Percentiles rank a stretch among this genome's conserved stretches.
These are phyloP conservation scores for Tulasnella sp. DNA, from an alignment of 768 basidiomycete species.

Conservation along the genomic window DNA sequence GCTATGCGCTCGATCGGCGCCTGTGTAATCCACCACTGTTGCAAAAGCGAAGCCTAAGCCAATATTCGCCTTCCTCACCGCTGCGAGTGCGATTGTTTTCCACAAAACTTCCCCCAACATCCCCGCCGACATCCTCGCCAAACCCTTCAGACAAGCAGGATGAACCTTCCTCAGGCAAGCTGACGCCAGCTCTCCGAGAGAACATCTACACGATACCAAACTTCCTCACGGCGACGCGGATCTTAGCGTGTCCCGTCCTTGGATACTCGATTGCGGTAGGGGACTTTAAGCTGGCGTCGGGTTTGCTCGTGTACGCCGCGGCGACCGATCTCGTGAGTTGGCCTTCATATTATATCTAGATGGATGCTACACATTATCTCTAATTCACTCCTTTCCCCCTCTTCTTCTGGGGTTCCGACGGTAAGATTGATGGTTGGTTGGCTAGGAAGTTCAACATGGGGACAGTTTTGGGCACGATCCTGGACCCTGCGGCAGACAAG, in stretches of 20 bases:
- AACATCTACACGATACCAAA: constrained; percentile 96
- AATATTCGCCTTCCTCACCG: too few species aligned
- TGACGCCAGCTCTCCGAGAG: constrained; percentile 35
- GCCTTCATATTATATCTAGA: constrained; percentile 13
- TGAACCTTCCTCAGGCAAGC: background rate
- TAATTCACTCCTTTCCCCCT: too few species aligned
- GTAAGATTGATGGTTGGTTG: constrained; percentile 80
- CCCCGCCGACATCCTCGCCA: too few species aligned
- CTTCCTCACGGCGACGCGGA: constrained; percentile 74
- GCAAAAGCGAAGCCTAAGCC: too few species aligned
- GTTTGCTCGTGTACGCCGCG: constrained; percentile 82
- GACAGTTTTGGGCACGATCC: constrained; percentile 86
- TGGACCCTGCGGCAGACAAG: constrained; percentile 98
- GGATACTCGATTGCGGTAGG: constrained; percentile 80
- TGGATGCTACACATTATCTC: too few species aligned
- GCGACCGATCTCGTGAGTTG: constrained; percentile 67
- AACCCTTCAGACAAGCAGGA: too few species aligned
- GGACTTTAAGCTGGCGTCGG: constrained; percentile 69
- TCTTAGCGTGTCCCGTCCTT: constrained; percentile 80
- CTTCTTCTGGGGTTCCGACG: background rate
- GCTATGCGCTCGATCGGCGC: too few species aligned
- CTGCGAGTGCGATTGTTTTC: too few species aligned
- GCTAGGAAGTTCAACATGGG: constrained; percentile 79
- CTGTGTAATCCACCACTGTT: too few species aligned
- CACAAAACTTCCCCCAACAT: too few species aligned